Conservation (phyloP, 164 flowering plant genomes). For the Berberis vulgaris region DNA sequence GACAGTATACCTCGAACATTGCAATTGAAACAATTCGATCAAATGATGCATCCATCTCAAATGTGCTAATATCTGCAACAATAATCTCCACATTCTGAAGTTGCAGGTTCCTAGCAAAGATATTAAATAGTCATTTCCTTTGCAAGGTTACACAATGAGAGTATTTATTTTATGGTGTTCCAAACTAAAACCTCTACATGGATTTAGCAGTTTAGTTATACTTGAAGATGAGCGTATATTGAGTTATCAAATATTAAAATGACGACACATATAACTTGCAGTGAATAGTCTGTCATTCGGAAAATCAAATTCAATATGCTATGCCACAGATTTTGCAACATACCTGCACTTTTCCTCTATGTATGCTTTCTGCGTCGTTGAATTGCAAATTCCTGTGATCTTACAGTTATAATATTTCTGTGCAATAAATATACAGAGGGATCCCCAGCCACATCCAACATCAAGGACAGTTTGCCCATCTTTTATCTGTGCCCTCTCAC, state of each 20-base stretch:
- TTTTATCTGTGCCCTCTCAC: conserved; percentile 71
- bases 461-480: conserved; percentile 92
- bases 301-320: background rate
- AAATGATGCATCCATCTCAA: conserved; percentile 73
- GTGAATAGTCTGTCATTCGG: background rate
- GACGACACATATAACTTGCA: too few species aligned
- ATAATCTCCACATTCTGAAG: conserved; percentile 71
- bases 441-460: conserved; percentile 99
- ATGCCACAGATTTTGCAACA: background rate
- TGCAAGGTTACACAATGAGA: background rate
- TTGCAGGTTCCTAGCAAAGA: conserved; percentile 42
- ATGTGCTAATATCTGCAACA: conserved; percentile 79
- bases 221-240: too few species aligned
- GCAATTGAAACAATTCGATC: conserved; percentile 83
- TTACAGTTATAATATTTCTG: conserved; percentile 61
- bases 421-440: conserved; percentile 70
- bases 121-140: background rate
- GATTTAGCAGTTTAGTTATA: too few species aligned
- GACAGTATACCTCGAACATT: conserved; percentile 78
- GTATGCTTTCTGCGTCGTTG: conserved; percentile 65
- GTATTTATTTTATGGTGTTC: background rate
- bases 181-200: too few species aligned
- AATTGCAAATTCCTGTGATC: conserved; percentile 88
- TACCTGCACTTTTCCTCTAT: conserved; percentile 80
- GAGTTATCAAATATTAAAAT: too few species aligned